These are phyloP conservation scores for Phytophthora multivora DNA, from an alignment of 352 stramenopile genomes.

Conservation along the genomic window DNA sequence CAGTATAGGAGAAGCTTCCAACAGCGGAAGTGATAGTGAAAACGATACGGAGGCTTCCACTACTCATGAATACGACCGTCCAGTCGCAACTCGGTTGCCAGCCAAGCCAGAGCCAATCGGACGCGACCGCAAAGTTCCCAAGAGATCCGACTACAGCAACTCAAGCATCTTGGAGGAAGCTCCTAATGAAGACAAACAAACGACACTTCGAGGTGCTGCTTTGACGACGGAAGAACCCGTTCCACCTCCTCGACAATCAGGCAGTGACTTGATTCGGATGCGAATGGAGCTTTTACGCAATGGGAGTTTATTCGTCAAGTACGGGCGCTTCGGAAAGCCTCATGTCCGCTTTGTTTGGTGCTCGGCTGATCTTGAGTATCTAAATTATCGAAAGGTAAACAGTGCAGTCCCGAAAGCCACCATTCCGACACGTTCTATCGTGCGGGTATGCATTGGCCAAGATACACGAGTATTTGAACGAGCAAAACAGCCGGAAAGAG, in stretches of 20 bases:
- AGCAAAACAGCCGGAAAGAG: slow-evolving; percentile 49
- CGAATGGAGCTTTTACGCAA: slow-evolving; percentile 75
- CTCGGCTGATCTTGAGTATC: slow-evolving; percentile 71
- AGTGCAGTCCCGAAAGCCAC: slow-evolving; percentile 54
- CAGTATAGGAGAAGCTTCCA: slow-evolving; percentile 18
- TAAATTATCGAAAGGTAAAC: slow-evolving; percentile 72
- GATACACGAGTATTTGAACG: slow-evolving; percentile 69
- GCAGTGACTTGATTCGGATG: slow-evolving; percentile 64
- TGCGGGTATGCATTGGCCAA: slow-evolving; percentile 49
- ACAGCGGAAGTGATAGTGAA: slow-evolving; percentile 46
- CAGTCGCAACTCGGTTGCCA: slow-evolving; percentile 6
- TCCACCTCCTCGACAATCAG: slow-evolving; percentile 24
- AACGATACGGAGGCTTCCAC: slow-evolving; percentile 53
- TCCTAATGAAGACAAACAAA: slow-evolving; percentile 11
- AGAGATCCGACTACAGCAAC: slow-evolving; percentile 25
- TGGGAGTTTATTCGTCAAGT: slow-evolving; percentile 81
- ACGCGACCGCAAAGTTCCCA: slow-evolving; percentile 3
- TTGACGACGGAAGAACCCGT: slow-evolving; percentile 7
- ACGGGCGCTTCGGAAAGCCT: slow-evolving; percentile 72
- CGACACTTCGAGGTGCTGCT: slow-evolving; percentile 10
- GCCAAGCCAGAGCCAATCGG: not conserved
- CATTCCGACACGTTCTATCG: slow-evolving; percentile 61
- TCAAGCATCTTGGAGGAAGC: slow-evolving; percentile 16
- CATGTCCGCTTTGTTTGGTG: slow-evolving; percentile 87
- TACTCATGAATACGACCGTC: slow-evolving; percentile 28